Conservation (phyloP, 768 basidiomycete genomes). For the Mrakia blollopis region DNA sequence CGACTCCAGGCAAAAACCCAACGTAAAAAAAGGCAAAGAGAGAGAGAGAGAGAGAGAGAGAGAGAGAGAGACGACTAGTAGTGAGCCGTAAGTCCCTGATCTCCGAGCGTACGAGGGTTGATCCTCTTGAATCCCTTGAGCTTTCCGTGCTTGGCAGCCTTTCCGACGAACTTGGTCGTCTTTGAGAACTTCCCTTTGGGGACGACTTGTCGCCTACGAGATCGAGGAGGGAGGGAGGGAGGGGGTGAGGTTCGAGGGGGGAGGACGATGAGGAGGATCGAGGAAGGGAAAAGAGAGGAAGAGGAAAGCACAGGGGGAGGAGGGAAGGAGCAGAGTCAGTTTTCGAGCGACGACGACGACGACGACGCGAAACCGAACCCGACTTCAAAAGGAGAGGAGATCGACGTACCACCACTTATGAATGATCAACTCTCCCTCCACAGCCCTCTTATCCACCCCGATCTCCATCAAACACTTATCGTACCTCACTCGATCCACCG, state of each 20-base stretch:
- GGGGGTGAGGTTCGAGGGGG: not conserved
- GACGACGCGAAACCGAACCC: not conserved
- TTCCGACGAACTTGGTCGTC: conserved; percentile 8
- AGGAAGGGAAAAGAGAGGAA: not conserved
- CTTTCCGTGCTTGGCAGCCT: not conserved
- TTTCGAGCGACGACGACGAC: not conserved
- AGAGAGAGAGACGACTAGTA: not conserved
- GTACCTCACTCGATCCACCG: conserved; percentile 28
- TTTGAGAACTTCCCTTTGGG: not conserved
- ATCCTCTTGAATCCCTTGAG: not conserved
- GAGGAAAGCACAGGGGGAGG: not conserved
- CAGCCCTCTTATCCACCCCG: conserved; percentile 32
- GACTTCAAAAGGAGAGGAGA: not conserved
- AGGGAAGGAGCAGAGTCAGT: not conserved
- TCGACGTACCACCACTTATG: conserved; percentile 26
- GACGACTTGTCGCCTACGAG: conserved; percentile 16
- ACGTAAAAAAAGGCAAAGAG: too few species aligned
- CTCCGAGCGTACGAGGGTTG: not conserved
- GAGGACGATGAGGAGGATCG: not conserved
- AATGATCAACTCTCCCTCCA: conserved; percentile 31
- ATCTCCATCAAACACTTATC: conserved; percentile 31
- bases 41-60: too few species aligned
- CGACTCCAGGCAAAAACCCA: too few species aligned
- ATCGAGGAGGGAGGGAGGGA: not conserved
- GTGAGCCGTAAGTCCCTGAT: conserved; percentile 1